Conservation (phyloP, 176 grass and related monocot genomes). For the Carex myosuroides region DNA sequence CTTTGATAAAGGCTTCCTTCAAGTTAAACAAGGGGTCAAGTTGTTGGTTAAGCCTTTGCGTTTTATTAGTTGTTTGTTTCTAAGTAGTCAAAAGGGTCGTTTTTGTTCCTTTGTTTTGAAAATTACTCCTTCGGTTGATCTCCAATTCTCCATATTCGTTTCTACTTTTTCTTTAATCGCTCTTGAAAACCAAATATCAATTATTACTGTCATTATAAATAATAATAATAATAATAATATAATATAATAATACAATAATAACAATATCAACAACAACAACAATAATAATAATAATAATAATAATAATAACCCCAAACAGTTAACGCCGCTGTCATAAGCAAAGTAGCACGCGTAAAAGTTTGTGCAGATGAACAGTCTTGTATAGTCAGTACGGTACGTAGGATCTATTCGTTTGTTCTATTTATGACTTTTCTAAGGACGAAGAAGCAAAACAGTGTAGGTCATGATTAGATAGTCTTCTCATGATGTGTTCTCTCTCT, state of each 20-base stretch:
- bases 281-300: neutral
- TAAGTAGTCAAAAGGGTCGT: neutral
- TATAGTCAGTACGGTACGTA: neutral
- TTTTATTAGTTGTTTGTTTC: slow-evolving; percentile 7
- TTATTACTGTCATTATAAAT: neutral
- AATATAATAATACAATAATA: neutral
- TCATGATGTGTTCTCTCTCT: neutral
- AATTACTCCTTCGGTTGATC: neutral
- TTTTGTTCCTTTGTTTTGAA: slow-evolving; percentile 8
- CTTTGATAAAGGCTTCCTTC: slow-evolving; percentile 30
- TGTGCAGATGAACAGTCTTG: slow-evolving; percentile 13
- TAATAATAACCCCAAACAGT: neutral
- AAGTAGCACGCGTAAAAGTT: slow-evolving; percentile 6
- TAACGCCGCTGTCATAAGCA: neutral
- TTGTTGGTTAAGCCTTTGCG: slow-evolving; percentile 16
- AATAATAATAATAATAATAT: neutral
- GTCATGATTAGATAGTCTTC: slow-evolving; percentile 5
- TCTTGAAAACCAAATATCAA: neutral
- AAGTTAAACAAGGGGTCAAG: neutral
- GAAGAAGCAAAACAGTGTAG: slow-evolving; percentile 12
- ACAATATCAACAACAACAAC: neutral
- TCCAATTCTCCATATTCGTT: neutral
- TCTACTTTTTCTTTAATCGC: neutral
- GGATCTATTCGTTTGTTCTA: neutral
- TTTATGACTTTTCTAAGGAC: neutral